Conservation (phyloP, 202 grass and related monocot genomes). For the Eragrostis tef region DNA sequence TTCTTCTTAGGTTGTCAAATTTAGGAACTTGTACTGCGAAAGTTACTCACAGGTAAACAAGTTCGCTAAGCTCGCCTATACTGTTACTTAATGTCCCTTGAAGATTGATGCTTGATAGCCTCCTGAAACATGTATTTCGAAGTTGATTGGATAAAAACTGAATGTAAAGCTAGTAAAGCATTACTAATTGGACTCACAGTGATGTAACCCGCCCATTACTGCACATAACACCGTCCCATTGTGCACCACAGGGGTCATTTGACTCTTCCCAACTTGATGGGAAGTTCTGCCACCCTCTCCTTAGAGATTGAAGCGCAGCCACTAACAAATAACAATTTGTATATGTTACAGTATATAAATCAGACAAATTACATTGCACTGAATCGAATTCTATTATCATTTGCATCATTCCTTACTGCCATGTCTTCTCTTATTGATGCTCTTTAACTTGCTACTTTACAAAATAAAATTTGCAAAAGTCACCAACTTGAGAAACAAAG, state of each 20-base stretch:
- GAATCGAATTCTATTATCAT: slow-evolving; percentile 21
- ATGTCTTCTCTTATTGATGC: background rate
- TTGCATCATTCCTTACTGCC: background rate
- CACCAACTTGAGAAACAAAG: slow-evolving; percentile 33
- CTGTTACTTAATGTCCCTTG: slow-evolving; percentile 61
- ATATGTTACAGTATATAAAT: slow-evolving; percentile 8
- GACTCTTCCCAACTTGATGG: slow-evolving; percentile 74
- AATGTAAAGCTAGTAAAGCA: slow-evolving; percentile 29
- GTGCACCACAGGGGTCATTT: slow-evolving; percentile 61
- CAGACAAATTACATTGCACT: background rate
- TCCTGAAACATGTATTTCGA: slow-evolving; percentile 59
- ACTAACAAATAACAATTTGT: slow-evolving; percentile 55
- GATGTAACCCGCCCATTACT: slow-evolving; percentile 53
- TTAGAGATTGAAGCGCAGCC: slow-evolving; percentile 60
- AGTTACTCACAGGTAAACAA: slow-evolving; percentile 70
- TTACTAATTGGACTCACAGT: slow-evolving; percentile 58
- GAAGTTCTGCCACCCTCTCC: slow-evolving; percentile 61
- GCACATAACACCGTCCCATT: slow-evolving; percentile 83
- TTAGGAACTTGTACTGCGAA: background rate
- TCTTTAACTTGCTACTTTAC: slow-evolving; percentile 24
- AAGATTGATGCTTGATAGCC: slow-evolving; percentile 69
- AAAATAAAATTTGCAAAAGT: slow-evolving; percentile 16
- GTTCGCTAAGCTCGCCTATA: slow-evolving; percentile 71
- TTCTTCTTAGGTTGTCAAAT: background rate
- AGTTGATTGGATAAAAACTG: slow-evolving; percentile 15